These are phyloP conservation scores for Bisporella sp. DNA, from an alignment of 2,329 filamentous ascomycete genomes.

Conservation along the genomic window DNA sequence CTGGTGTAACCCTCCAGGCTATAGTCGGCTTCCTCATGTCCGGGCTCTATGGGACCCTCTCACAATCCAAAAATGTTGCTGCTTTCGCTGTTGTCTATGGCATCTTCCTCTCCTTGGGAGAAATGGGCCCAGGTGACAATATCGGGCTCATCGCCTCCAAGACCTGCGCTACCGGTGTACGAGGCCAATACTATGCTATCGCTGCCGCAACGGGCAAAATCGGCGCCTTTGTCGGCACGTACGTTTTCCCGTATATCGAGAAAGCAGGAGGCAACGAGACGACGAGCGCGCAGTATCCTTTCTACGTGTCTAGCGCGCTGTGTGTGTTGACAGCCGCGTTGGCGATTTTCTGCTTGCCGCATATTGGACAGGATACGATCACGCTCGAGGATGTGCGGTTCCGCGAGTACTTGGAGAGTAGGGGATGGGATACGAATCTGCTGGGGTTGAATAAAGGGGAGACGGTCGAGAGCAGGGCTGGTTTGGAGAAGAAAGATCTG, in stretches of 20 bases:
- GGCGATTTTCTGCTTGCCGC: constrained; percentile 61
- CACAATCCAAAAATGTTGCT: constrained; percentile 57
- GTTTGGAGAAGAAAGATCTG: no score
- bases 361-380: constrained; percentile 83
- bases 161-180: constrained; percentile 80
- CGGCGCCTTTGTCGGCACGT: constrained; percentile 79
- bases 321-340: constrained; percentile 69
- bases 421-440: constrained; percentile 66
- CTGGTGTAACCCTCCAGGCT: constrained; percentile 66
- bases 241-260: constrained; percentile 68
- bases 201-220: constrained; percentile 70
- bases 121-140: constrained; percentile 84
- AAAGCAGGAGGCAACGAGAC: constrained; percentile 48
- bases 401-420: constrained; percentile 60
- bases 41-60: constrained; percentile 66
- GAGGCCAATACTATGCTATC: constrained; percentile 69
- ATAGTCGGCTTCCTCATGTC: constrained; percentile 86
- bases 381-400: constrained; percentile 70
- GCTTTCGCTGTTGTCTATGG: constrained; percentile 76
- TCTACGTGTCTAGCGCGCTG: constrained; percentile 74
- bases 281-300: constrained; percentile 74
- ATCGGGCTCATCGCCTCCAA: constrained; percentile 84
- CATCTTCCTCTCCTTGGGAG: constrained; percentile 70
- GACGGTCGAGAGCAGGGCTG: background rate
- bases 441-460: background rate